Percentiles rank a stretch among this genome's conserved stretches.
These are phyloP conservation scores for Leucocoprinus sp. DNA, from an alignment of 768 basidiomycete genomes.

Conservation along the genomic window DNA sequence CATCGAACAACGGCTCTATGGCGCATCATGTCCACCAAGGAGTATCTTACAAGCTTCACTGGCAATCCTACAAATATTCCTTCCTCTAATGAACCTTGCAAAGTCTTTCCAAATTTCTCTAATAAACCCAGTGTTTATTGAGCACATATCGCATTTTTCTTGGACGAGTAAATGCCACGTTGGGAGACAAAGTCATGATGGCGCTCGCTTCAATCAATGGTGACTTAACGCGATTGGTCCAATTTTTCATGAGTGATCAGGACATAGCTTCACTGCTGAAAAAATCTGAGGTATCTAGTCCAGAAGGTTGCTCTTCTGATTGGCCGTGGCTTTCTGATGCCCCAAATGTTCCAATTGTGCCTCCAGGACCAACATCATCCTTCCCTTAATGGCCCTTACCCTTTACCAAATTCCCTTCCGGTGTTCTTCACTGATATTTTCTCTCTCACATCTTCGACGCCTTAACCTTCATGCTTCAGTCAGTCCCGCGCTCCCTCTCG, in stretches of 20 bases:
- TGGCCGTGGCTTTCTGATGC: conserved; percentile 80
- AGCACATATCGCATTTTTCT: conserved; percentile 77
- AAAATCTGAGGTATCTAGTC: conserved; percentile 73
- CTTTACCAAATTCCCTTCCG: conserved; percentile 70
- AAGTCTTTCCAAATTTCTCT: neutral
- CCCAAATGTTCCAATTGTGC: conserved; percentile 36
- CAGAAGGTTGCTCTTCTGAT: conserved; percentile 55
- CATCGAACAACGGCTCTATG: conserved; percentile 18
- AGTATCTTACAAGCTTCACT: too few species aligned
- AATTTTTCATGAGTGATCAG: conserved; percentile 23
- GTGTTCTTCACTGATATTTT: conserved; percentile 67
- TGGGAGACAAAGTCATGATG: conserved; percentile 66
- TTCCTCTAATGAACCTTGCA: neutral
- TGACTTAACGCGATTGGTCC: conserved; percentile 23
- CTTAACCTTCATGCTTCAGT: conserved; percentile 62
- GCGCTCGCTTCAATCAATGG: conserved; percentile 70
- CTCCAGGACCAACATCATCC: conserved; percentile 20
- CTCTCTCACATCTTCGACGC: conserved; percentile 43
- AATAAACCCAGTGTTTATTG: conserved; percentile 52
- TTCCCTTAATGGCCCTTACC: conserved; percentile 48
- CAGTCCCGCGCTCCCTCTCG: conserved; percentile 52
- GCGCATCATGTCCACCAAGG: too few species aligned
- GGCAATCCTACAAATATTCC: neutral
- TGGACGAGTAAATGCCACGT: conserved; percentile 73
- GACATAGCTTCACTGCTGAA: conserved; percentile 62